phyloP scores from a whole-genome alignment of 1,284 basidiomycete species.

The Microbotryum scabiosae region DNA sequence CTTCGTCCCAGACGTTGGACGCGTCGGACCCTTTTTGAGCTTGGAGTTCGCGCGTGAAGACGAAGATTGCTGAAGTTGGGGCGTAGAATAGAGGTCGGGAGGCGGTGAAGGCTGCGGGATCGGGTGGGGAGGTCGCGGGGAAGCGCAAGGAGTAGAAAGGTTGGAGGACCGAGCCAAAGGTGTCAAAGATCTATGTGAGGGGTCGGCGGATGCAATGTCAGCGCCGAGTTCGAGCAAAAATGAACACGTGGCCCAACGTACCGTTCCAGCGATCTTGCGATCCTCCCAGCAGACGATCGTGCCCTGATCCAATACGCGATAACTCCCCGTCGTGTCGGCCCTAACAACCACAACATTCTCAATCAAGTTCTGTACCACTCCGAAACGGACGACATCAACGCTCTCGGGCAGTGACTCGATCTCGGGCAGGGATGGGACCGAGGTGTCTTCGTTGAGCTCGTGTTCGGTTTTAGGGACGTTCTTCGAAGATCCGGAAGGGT shows the following conservation, averaged over 20 bases:
- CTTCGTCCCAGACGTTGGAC: constrained; percentile 85
- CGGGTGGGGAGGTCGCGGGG: constrained; percentile 32
- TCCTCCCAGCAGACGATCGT: constrained; percentile 80
- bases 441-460: constrained; percentile 35
- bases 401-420: constrained; percentile 47
- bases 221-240: constrained; percentile 14
- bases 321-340: constrained; percentile 48
- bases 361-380: constrained; percentile 63
- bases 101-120: constrained; percentile 46
- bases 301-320: constrained; percentile 65
- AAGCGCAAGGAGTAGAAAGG: constrained; percentile 70
- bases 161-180: constrained; percentile 75
- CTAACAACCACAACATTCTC: constrained; percentile 61
- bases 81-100: constrained; percentile 64
- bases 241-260: constrained; percentile 42
- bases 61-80: constrained; percentile 64
- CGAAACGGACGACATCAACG: constrained; percentile 54
- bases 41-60: constrained; percentile 59
- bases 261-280: constrained; percentile 69
- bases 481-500: constrained; percentile 23
- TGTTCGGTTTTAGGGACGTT: constrained; percentile 40
- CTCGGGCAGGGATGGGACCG: constrained; percentile 39
- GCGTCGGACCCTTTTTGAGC: constrained; percentile 73
- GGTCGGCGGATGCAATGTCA: not conserved
- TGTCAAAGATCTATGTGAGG: constrained; percentile 62